A percentile compares a stretch with the other conserved stretches of the same genome.
These are phyloP conservation scores for Leavenworthia alabamica DNA, from an alignment of 345 rosid genomes.

Conservation along the genomic window DNA sequence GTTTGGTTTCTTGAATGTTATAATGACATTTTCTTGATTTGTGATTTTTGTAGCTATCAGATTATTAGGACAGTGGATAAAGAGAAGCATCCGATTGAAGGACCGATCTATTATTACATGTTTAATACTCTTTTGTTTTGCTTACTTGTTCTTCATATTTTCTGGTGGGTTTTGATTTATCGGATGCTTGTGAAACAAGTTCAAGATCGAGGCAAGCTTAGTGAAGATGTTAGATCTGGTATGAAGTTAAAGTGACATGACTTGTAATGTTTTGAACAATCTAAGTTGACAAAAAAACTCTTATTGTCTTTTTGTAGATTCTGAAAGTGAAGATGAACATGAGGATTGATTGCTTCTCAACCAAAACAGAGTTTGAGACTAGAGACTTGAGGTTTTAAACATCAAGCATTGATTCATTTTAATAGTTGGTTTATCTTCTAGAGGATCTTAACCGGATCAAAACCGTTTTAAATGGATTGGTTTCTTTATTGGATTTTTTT, in stretches of 20 bases:
- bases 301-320: slow-evolving; percentile 46
- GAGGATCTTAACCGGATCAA: neutral
- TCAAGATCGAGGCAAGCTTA: slow-evolving; percentile 61
- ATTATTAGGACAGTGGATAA: slow-evolving; percentile 60
- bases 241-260: neutral
- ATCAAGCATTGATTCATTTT: neutral
- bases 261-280: neutral
- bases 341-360: slow-evolving; percentile 45
- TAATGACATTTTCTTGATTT: too few relatives aligned
- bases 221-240: slow-evolving; percentile 96
- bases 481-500: neutral
- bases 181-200: slow-evolving; percentile 84
- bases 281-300: too few relatives aligned
- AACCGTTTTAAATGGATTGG: slow-evolving; percentile 3
- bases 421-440: neutral
- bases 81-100: slow-evolving; percentile 56
- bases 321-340: slow-evolving; percentile 75
- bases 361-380: neutral
- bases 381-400: neutral
- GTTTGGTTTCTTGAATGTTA: too few relatives aligned
- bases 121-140: slow-evolving; percentile 70
- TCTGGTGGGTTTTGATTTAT: slow-evolving; percentile 89
- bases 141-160: slow-evolving; percentile 73
- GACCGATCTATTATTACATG: slow-evolving; percentile 70
- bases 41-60: slow-evolving; percentile 73